Percentiles rank a stretch among this genome's conserved stretches.
Conservation (phyloP, 2,329 filamentous ascomycete genomes). For the Hypoxylon sp. region DNA sequence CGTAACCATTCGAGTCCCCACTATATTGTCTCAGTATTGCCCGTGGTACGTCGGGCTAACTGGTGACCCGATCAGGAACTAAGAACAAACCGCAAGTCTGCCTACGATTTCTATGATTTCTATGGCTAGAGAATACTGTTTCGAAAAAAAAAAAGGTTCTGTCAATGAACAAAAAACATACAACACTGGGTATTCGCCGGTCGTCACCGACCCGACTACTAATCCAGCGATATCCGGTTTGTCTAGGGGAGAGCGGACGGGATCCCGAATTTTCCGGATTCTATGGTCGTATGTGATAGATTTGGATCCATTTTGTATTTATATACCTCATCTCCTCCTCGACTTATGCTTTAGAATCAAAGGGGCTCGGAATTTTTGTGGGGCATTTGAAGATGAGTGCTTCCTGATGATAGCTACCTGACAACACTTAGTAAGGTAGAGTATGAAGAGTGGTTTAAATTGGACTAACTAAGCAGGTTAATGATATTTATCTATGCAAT, state of each 20-base stretch:
- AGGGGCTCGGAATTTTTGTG: background rate
- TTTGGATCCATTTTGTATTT: background rate
- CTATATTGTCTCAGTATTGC: too few relatives aligned
- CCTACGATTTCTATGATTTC: too few relatives aligned
- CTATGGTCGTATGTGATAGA: slow-evolving; percentile 23
- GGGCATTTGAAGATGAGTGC: background rate
- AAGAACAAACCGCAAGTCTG: too few relatives aligned
- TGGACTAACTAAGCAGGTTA: background rate
- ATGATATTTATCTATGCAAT: background rate
- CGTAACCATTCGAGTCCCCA: too few relatives aligned
- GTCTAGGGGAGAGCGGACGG: slow-evolving; percentile 30
- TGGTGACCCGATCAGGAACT: too few relatives aligned
- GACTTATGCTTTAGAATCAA: background rate
- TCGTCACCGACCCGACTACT: too few relatives aligned
- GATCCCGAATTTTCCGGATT: slow-evolving; percentile 30
- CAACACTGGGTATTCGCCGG: slow-evolving; percentile 31
- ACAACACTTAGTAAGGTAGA: background rate
- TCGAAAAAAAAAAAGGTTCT: background rate
- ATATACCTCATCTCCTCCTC: background rate
- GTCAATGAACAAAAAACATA: slow-evolving; percentile 25
- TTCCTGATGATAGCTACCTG: background rate
- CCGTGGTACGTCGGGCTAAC: too few relatives aligned
- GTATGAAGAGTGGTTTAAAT: background rate
- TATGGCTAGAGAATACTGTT: too few relatives aligned
- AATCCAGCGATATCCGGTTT: slow-evolving; percentile 27